Evolutionary conservation across 2,329 filamentous ascomycete species (phyloP), one percentile per base, ranked within the genome.

Genomic region (Trichoderma sp.): DNA sequence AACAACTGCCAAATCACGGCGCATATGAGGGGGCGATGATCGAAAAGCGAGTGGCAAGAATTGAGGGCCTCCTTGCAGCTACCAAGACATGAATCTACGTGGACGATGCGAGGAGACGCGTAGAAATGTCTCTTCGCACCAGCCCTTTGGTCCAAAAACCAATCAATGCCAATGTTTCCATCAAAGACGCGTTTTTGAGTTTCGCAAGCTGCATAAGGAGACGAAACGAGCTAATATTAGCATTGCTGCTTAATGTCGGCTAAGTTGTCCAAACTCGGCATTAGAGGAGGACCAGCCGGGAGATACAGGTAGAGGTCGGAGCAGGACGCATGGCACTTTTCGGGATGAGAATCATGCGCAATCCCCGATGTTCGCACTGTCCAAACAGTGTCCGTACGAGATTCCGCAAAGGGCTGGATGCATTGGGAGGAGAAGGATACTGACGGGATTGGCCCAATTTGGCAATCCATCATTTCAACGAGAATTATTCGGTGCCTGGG

Each of bases 171-270:
- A 26, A 50, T 50, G 43, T 50, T 50, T 61, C 20, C 36, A 28
- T 20, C 39, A 43, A 53, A 62, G 66, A 61, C 66, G 66, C 66
- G 66, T 12, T 58, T n/a, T 58, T 53, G 39, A 53, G 57, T 69
- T 36, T 62, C 34, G 23, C 57, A 53, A 58, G 28, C 36, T 53
- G 66, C 66, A 69, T 69, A 53, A 69, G 39, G 66, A 62, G 66
- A 26, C 66, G 66, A 69, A 69, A 69, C 57, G 43, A 69, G 66
- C 66, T 69, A 69, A 69, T 62, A 50, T 62, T 61, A 62, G 57
- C 57, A 69, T 36, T 53, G 39, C 30, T 69, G 55, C 53, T 68
- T 68, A 59, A 59, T 68, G 34, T 68, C 65, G 53, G 65, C 65
- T 59, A 68, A 26, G 12, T 59, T 12, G 11, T 30, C 65, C 65